Evolutionary conservation across 371 early-diverging fungal genomes (phyloP), one percentile per base, ranked within the genome.

Genomic region (Catenaria anguillulae): DNA sequence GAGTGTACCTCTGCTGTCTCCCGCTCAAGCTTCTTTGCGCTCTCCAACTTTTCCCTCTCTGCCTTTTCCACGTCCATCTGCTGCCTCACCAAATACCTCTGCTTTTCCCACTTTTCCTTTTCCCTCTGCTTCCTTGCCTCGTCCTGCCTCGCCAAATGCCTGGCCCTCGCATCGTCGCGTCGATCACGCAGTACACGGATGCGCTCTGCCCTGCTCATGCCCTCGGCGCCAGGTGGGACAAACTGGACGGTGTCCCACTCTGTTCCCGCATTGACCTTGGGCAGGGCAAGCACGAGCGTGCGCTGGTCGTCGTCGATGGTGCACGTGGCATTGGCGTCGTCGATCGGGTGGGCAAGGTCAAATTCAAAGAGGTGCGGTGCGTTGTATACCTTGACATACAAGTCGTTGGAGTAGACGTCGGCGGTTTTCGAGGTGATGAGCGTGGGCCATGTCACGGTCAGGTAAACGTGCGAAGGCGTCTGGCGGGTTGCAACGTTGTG

Each of bases 341-440:
- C 68, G 23, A 78, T 62, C 19, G 37, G 35, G 24, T 62, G 65
- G 10, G 31, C 34, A 17, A 78, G 55, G 64, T 78, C 76, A 23
- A 75, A 66, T 65, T 78, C 76, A 60, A 76, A 78, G 55, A 78
- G 68, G 62, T 66, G 74, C 24, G 75, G 76, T 5, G 71, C 65
- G 54, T 64, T 75, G 64, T 78, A 72, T 31, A 73, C 61, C 67
- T 76, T 78, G 65, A 74, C 61, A 65, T 76, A 78, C 12, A 62
- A 50, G 59, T 71, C 75, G 61, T 71, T 72, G 24, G 66, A 26
- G 17, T 50, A 50, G 29, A 50, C 29, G 31, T 50, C 31, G 52
- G 52, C 52, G 29, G 52, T 12, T 31, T 50, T 50, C 15, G 52
- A 26, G 15, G 52, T 15, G 17, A 50, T 50, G 21, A 29, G 52